Evolutionary conservation across 2,329 filamentous ascomycete species (phyloP).

Genomic region (Neofusicoccum cordaticola): DNA sequence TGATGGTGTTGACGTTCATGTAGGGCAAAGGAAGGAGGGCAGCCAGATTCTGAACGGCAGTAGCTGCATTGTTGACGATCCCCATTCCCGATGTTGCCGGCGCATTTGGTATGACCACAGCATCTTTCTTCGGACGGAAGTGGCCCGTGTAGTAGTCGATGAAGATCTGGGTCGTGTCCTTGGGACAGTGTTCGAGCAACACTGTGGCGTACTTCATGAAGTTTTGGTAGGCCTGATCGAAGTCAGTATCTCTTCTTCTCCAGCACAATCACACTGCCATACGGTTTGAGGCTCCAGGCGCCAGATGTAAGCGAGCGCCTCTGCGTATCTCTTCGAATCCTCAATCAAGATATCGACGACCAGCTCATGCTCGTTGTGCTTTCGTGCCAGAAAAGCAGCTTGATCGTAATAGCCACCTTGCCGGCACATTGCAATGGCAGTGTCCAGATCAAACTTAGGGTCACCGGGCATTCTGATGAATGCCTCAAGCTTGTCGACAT

Average conservation of each 20-base stretch:
- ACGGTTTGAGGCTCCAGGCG: slow-evolving; percentile 75
- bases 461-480: slow-evolving; percentile 96
- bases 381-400: slow-evolving; percentile 89
- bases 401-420: slow-evolving; percentile 97
- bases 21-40: slow-evolving; percentile 82
- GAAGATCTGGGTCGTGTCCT: slow-evolving; percentile 80
- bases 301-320: slow-evolving; percentile 90
- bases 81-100: slow-evolving; percentile 44
- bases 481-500: slow-evolving; percentile 90
- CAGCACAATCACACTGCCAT: slow-evolving; percentile 33
- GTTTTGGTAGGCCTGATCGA: slow-evolving; percentile 70
- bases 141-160: slow-evolving; percentile 91
- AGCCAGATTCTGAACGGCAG: slow-evolving; percentile 80
- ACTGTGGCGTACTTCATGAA: slow-evolving; percentile 95
- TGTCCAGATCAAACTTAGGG: slow-evolving; percentile 94
- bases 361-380: slow-evolving; percentile 88
- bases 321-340: slow-evolving; percentile 84
- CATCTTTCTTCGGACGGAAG: slow-evolving; percentile 71
- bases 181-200: slow-evolving; percentile 79
- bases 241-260: neutral
- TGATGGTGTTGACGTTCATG: slow-evolving; percentile 64
- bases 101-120: slow-evolving; percentile 49
- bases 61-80: slow-evolving; percentile 39
- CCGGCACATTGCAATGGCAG: slow-evolving; percentile 94
- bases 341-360: slow-evolving; percentile 96